Evolutionary conservation across 495 filamentous ascomycete species (phyloP), one percentile per base, ranked within the genome.

Genomic region (Saxispiralis lemnorum): DNA sequence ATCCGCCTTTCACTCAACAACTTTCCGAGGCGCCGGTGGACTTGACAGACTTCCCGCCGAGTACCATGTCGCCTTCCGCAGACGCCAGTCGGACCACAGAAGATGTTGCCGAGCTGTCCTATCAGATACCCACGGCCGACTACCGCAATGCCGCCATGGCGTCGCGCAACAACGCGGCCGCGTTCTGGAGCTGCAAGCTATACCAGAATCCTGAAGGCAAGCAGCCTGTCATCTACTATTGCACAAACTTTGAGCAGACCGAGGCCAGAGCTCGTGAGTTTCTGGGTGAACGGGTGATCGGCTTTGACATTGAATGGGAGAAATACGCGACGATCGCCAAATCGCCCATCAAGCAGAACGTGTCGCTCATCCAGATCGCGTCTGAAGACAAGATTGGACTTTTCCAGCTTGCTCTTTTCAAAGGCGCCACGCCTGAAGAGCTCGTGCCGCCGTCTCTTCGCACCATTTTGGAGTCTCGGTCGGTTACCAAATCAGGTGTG

Each of bases 401-500:
- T 1, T 60, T 63, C 38, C 61, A 63, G 31, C 44, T 64, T 7
- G 51, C 55, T 0, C 31, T 52, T 7, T 57, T 51, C 45, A 38
- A 44, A 31, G 59, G 59, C 2, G 43, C 43, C 1, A 58, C 50
- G 0, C 40, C 41, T 2, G 53, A 56, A 4, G 40, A 64, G 32
- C 50, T 64, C 0, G 17, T 64, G 14, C 49, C 56, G 9, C 51
- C 53, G 1, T 49, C 51, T n/a, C 34, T 64, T 6, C 53, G 51
- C 40, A 31, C 70, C 53, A 34, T 78, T 68, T 54, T 94, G 81
- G 10, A 95, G 71, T 33, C 87, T 71, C n/a, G 77, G 68, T 28
- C 89, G 75, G 57, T 93, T 77, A 59, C 89, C 79, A 43, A 97
- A 70, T 1, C 84, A 77, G 15, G 89, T 74, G 59, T 97, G 86